A percentile compares a stretch with the other conserved stretches of the same genome.
phyloP scores from a whole-genome alignment of 2,329 filamentous ascomycete genomes.

The Stachybotrys chlorohalonatus region DNA sequence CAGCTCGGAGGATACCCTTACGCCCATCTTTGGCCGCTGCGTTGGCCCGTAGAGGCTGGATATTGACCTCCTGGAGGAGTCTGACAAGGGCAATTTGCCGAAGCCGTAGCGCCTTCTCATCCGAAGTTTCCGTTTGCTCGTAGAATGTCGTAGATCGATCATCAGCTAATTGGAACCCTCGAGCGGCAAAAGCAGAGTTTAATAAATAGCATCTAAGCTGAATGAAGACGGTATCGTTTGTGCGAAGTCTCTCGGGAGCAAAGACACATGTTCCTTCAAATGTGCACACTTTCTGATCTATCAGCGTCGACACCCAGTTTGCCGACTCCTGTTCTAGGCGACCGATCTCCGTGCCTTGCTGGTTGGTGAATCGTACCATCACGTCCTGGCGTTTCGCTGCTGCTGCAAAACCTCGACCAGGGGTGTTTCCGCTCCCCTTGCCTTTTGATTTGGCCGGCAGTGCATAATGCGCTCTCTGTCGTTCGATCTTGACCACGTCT shows the following conservation, averaged over 20 bases:
- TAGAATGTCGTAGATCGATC: constrained; percentile 69
- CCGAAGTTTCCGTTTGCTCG: constrained; percentile 74
- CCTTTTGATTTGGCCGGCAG: constrained; percentile 34
- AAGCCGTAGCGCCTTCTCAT: constrained; percentile 75
- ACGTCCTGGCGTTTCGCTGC: constrained; percentile 67
- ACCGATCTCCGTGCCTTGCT: constrained; percentile 72
- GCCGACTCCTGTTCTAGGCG: constrained; percentile 79
- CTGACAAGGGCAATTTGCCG: constrained; percentile 83
- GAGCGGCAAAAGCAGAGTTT: constrained; percentile 61
- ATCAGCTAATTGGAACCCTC: constrained; percentile 47
- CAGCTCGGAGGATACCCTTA: constrained; percentile 78
- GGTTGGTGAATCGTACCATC: constrained; percentile 83
- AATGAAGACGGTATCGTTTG: constrained; percentile 90
- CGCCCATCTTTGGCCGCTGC: constrained; percentile 70
- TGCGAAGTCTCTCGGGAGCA: constrained; percentile 72
- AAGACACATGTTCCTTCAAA: constrained; percentile 88
- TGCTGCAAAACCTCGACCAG: constrained; percentile 32
- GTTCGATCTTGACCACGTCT: constrained; percentile 78
- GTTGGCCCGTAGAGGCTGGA: constrained; percentile 68
- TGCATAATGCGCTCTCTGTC: constrained; percentile 63
- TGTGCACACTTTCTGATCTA: constrained; percentile 81
- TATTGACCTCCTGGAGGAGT: constrained; percentile 79
- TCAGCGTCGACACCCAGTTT: constrained; percentile 82
- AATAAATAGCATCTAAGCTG: constrained; percentile 75
- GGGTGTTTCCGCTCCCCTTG: constrained; percentile 26